Percentiles rank a stretch among this genome's conserved stretches.
Conservation (phyloP, 768 basidiomycete species). For the Tylopilus sp. region DNA sequence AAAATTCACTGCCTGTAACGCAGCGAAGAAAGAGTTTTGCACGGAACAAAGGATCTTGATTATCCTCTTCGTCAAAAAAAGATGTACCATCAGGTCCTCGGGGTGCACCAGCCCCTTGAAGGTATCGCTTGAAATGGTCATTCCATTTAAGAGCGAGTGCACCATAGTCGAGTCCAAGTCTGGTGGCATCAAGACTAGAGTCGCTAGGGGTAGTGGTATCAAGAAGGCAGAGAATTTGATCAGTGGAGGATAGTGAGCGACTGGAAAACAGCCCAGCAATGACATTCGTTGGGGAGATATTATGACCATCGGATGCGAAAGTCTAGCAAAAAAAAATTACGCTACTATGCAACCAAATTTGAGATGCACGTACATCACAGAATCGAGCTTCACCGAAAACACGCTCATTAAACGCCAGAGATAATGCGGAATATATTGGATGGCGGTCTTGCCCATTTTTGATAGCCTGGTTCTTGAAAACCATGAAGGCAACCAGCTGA, state of each 20-base stretch:
- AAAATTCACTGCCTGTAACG: background rate
- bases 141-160: background rate
- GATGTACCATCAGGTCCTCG: too few species aligned
- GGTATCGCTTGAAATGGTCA: background rate
- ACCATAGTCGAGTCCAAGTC: background rate
- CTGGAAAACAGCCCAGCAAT: background rate
- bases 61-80: background rate
- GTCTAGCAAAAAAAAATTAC: background rate
- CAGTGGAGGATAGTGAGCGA: background rate
- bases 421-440: background rate
- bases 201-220: background rate
- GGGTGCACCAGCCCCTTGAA: background rate
- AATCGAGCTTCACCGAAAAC: background rate
- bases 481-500: background rate
- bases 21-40: background rate
- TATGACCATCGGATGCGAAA: background rate
- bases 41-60: background rate
- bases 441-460: background rate
- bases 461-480: background rate
- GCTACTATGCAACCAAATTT: background rate
- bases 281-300: background rate
- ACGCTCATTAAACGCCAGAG: background rate
- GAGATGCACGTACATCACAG: background rate
- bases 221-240: background rate
- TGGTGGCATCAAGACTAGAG: background rate